A percentile compares a stretch with the other conserved stretches of the same genome.
These are phyloP conservation scores for Brachypodium distachyon DNA, from an alignment of 202 grass and related monocot genomes.

Conservation along the genomic window DNA sequence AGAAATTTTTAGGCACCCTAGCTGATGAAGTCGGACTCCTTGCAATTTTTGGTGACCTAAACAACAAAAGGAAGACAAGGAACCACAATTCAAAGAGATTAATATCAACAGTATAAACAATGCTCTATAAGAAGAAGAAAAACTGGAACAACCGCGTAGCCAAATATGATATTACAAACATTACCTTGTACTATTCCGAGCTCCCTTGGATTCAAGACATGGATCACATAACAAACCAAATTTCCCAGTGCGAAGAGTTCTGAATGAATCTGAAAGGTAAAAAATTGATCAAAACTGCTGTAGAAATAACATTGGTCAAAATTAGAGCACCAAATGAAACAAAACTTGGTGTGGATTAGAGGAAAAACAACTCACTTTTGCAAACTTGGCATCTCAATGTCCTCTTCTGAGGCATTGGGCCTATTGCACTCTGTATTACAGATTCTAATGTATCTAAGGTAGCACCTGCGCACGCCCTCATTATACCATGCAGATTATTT, in stretches of 20 bases:
- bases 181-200: constrained; percentile 31
- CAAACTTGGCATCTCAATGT: constrained; percentile 42
- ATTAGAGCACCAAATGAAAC: neutral
- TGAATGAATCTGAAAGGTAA: constrained; percentile 44
- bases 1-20: neutral
- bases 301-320: constrained; percentile 10
- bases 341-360: neutral
- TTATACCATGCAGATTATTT: constrained; percentile 61
- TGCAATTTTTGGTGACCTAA: constrained; percentile 33
- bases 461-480: constrained; percentile 47
- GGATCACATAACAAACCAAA: constrained; percentile 60
- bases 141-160: neutral
- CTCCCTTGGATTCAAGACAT: constrained; percentile 49
- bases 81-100: neutral
- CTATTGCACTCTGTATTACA: constrained; percentile 53
- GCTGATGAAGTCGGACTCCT: neutral
- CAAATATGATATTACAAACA: neutral
- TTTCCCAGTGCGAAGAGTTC: constrained; percentile 38
- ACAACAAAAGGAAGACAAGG: neutral
- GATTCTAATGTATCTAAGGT: constrained; percentile 59
- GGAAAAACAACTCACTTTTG: constrained; percentile 35
- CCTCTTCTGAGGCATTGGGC: constrained; percentile 44
- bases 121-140: neutral
- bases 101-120: neutral
- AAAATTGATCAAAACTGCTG: constrained; percentile 10